These are phyloP conservation scores for Eucalyptus globulus DNA, from an alignment of 345 rosid species.

Conservation along the genomic window DNA sequence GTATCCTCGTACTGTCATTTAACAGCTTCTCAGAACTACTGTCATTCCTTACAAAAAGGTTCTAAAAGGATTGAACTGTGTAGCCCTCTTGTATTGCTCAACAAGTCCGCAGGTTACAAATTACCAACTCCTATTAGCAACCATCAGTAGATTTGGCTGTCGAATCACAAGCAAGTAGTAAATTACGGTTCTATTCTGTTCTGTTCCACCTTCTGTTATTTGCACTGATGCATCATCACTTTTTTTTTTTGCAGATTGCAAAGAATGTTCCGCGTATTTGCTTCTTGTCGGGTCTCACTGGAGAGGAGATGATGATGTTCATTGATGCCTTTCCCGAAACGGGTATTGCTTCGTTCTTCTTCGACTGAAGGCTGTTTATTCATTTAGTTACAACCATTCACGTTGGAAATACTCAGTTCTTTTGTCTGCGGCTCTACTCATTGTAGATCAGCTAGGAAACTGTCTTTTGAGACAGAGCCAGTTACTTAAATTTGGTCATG, in stretches of 20 bases:
- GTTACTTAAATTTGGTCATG: background rate
- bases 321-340: constrained; percentile 76
- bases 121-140: background rate
- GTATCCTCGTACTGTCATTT: background rate
- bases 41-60: background rate
- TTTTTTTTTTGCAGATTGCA: constrained; percentile 25
- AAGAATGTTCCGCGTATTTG: constrained; percentile 67
- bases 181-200: background rate
- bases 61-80: background rate
- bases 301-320: constrained; percentile 97
- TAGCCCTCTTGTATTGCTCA: background rate
- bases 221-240: background rate
- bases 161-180: background rate
- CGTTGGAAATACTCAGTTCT: background rate
- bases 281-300: constrained; percentile 76
- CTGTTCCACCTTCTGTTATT: background rate
- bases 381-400: background rate
- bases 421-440: background rate
- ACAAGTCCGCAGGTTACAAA: background rate
- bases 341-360: constrained; percentile 17
- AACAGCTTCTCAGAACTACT: background rate
- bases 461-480: background rate
- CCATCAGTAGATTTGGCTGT: background rate
- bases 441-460: background rate
- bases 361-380: background rate